Evolutionary conservation across 2,329 filamentous ascomycete genomes (phyloP).

Genomic region (Boeremia exigua): DNA sequence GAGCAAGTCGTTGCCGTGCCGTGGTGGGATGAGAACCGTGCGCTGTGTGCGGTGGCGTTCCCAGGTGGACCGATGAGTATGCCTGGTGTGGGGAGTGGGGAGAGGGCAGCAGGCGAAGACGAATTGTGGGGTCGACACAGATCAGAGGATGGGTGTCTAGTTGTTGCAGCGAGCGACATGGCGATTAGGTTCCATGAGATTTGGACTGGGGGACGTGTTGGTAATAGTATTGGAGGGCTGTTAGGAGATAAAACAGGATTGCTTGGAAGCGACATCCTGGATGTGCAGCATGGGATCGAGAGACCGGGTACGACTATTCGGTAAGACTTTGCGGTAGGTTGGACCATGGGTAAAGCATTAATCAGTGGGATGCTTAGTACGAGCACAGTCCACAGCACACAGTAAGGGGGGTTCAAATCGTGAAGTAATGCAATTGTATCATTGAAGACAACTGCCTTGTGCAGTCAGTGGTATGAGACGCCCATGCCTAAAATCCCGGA

Average conservation of each 20-base stretch:
- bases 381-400: neutral
- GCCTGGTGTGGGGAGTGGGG: conserved; percentile 8
- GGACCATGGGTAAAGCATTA: neutral
- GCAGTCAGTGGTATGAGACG: conserved; percentile 46
- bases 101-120: conserved; percentile 55
- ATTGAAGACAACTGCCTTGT: conserved; percentile 45
- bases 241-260: conserved; percentile 49
- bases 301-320: conserved; percentile 61
- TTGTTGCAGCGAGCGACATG: conserved; percentile 89
- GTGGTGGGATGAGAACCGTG: conserved; percentile 79
- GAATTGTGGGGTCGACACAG: conserved; percentile 63
- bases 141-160: conserved; percentile 78
- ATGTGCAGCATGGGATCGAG: conserved; percentile 80
- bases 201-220: conserved; percentile 67
- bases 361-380: neutral
- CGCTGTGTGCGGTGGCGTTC: conserved; percentile 87
- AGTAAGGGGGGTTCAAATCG: conserved; percentile 14
- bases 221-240: conserved; percentile 60
- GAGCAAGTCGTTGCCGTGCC: conserved; percentile 83
- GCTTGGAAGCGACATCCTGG: conserved; percentile 83
- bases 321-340: conserved; percentile 22
- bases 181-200: conserved; percentile 96
- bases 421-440: conserved; percentile 47
- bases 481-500: conserved; percentile 44
- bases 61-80: conserved; percentile 64